Conservation (phyloP, 192 early-diverging fungal genomes). For the Coemansia sp. region DNA sequence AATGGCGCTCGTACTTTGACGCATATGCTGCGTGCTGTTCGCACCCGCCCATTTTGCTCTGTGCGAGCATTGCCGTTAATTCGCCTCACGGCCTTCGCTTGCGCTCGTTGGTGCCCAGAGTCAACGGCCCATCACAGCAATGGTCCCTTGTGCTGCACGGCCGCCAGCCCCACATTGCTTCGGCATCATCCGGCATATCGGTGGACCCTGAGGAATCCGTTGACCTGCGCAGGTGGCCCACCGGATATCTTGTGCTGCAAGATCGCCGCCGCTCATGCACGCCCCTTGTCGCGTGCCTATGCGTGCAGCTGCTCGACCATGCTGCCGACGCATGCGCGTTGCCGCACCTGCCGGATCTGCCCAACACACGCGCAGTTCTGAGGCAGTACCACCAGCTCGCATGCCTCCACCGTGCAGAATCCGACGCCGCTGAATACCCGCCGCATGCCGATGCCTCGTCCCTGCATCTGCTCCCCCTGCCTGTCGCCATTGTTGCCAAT, state of each 20-base stretch:
- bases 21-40: slow-evolving; percentile 8
- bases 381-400: slow-evolving; percentile 50
- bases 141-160: slow-evolving; percentile 46
- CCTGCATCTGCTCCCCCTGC: slow-evolving; percentile 32
- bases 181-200: background rate
- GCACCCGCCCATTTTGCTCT: slow-evolving; percentile 5
- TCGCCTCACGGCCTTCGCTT: slow-evolving; percentile 26
- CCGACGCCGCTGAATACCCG: background rate
- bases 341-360: background rate
- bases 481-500: slow-evolving; percentile 27
- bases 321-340: background rate
- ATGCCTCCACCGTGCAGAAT: slow-evolving; percentile 34
- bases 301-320: slow-evolving; percentile 41
- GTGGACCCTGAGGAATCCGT: background rate
- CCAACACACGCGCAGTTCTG: slow-evolving; percentile 21
- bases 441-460: slow-evolving; percentile 16
- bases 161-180: slow-evolving; percentile 29
- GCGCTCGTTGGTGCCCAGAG: background rate
- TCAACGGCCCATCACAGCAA: slow-evolving; percentile 11
- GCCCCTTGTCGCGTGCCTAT: slow-evolving; percentile 26
- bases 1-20: slow-evolving; percentile 23
- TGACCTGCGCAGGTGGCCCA: slow-evolving; percentile 17
- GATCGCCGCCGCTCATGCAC: slow-evolving; percentile 7
- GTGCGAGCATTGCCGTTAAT: slow-evolving; percentile 27
- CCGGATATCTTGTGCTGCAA: slow-evolving; percentile 43